Evolutionary conservation across 306 rosid species (phyloP), one percentile per base, ranked within the genome.

Genomic region (Glycyrrhiza uralensis): DNA sequence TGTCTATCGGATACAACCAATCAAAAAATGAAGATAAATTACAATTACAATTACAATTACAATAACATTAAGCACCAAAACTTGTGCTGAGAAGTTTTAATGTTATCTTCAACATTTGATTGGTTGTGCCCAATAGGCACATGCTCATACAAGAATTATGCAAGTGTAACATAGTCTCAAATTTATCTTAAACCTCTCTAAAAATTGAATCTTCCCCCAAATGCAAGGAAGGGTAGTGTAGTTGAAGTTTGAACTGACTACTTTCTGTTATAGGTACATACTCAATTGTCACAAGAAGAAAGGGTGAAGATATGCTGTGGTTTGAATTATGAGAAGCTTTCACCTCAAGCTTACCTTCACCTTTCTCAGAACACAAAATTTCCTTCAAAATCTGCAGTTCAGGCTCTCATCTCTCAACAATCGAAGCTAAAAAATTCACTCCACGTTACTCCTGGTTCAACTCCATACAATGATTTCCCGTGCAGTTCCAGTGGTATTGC

Each of bases 311-410:
- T 94, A 58, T 91, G 96, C 60, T 56, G 86, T 58, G 85, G 84
- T 26, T 71, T 94, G 79, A 91, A 86, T 67, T 81, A 82, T 55
- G 91, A 85, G 77, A 94, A 91, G 82, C 93, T 94, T 71, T 94
- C 97, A 18, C 78, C 84, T 12, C 85, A 94, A 75, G 74, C 85
- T 42, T 84, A 84, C 61, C 2, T 81, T 71, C 90, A 81, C 66
- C 84, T 94, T 66, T 86, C 90, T 15, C 82, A 81, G 74, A 94
- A 89, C 81, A 52, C 57, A 71, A 88, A 84, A 19, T 91, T 91
- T 62, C 91, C 92, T 15, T 85, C 92, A 59, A 89, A 78, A 65
- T 81, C 95, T 2, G 80, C 91, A n/a, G 80, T 82, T 62, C 90
- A 85, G 20, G 85, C 84, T 64, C 87, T 87, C 28, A 39, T 79